These are phyloP conservation scores for Puccinia polysora DNA, from an alignment of 1,284 basidiomycete species.

Conservation along the genomic window DNA sequence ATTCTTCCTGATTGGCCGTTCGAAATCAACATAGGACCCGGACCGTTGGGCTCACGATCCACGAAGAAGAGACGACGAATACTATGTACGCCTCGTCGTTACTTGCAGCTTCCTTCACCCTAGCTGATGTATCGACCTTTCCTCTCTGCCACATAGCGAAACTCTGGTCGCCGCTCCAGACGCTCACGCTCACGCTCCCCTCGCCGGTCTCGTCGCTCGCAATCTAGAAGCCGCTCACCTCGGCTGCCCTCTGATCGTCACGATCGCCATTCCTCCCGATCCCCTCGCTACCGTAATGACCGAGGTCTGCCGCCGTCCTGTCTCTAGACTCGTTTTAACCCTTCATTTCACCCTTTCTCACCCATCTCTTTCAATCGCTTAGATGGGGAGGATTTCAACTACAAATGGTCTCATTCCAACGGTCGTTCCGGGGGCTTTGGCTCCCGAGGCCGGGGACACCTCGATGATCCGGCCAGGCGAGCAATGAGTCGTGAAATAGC, in stretches of 20 bases:
- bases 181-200: constrained; percentile 35
- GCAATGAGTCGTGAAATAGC: constrained; percentile 47
- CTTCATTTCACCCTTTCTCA: not conserved
- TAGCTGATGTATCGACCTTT: not conserved
- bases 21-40: constrained; percentile 10
- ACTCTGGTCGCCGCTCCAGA: constrained; percentile 9
- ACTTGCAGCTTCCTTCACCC: not conserved
- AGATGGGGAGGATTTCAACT: constrained; percentile 16
- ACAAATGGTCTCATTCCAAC: constrained; percentile 12
- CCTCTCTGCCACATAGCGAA: not conserved
- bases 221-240: constrained; percentile 39
- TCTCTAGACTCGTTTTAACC: not conserved
- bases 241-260: constrained; percentile 3
- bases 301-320: constrained; percentile 4
- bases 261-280: constrained; percentile 23
- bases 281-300: constrained; percentile 13
- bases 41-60: constrained; percentile 34
- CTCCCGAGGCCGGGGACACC: constrained; percentile 18
- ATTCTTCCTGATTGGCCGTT: too few species aligned
- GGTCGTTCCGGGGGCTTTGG: constrained; percentile 22
- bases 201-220: constrained; percentile 28
- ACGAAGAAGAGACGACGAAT: constrained; percentile 36
- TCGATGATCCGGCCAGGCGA: constrained; percentile 31
- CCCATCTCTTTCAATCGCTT: not conserved
- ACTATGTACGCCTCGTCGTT: not conserved